phyloP scores from a whole-genome alignment of 1,139 yeast species.

The Yamadazyma sp. region DNA sequence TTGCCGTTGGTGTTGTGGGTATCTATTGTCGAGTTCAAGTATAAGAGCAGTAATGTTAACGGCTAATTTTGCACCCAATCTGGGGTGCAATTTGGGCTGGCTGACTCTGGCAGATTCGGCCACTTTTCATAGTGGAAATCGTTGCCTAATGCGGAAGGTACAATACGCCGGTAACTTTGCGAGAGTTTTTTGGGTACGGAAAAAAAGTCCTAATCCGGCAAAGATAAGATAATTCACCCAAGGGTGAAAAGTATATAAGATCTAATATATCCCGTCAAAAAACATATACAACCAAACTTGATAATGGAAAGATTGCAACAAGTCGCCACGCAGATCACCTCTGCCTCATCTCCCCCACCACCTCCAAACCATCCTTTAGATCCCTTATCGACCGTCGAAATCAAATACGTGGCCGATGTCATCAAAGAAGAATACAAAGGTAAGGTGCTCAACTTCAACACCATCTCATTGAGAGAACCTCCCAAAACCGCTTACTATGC shows the following conservation, averaged over 20 bases:
- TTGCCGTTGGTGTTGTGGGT: slow-evolving; percentile 28
- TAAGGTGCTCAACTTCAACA: slow-evolving; percentile 56
- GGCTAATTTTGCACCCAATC: too few relatives aligned
- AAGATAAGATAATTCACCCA: slow-evolving; percentile 1
- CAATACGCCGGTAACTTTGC: neutral
- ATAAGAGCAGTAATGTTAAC: too few relatives aligned
- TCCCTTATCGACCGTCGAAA: slow-evolving; percentile 64
- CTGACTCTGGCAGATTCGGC: too few relatives aligned
- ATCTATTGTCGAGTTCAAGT: neutral
- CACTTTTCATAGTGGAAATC: neutral
- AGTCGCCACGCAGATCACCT: slow-evolving; percentile 62
- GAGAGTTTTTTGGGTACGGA: neutral
- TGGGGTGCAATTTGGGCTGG: too few relatives aligned
- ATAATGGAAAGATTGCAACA: slow-evolving; percentile 67
- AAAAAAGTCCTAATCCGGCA: slow-evolving; percentile 2
- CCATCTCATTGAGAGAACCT: slow-evolving; percentile 72
- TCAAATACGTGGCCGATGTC: slow-evolving; percentile 33
- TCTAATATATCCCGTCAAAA: neutral
- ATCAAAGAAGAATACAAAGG: slow-evolving; percentile 41
- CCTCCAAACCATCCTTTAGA: slow-evolving; percentile 69
- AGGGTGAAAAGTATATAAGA: neutral
- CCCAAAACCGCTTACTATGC: slow-evolving; percentile 57
- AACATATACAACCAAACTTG: neutral
- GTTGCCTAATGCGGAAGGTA: neutral
- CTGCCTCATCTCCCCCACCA: slow-evolving; percentile 53